Conservation (phyloP, 2,329 filamentous ascomycete genomes). For the Lojkania enalia region DNA sequence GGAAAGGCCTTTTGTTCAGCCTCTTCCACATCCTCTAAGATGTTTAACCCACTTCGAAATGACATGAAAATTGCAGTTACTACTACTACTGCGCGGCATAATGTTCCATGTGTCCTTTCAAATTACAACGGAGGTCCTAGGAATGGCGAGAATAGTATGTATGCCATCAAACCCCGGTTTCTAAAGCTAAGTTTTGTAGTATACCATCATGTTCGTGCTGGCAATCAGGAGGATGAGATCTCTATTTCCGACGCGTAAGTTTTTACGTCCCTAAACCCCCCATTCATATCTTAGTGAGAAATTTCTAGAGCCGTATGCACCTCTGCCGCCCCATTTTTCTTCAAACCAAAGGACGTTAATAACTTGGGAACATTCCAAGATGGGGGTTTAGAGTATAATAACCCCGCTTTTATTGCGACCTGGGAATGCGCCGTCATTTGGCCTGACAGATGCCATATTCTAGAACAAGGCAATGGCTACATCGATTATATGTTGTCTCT, state of each 20-base stretch:
- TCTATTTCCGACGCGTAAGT: conserved; percentile 30
- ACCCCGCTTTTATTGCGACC: conserved; percentile 25
- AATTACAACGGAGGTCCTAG: conserved; percentile 32
- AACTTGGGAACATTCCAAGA: conserved; percentile 32
- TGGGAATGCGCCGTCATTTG: conserved; percentile 27
- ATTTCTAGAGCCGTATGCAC: conserved; percentile 27
- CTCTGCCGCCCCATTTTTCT: conserved; percentile 34
- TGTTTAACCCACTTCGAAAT: conserved; percentile 32
- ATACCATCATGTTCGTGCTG: conserved; percentile 25
- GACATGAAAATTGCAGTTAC: conserved; percentile 36
- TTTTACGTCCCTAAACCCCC: too few species aligned
- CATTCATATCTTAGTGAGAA: too few species aligned
- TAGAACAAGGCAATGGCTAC: conserved; percentile 4
- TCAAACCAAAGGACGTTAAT: conserved; percentile 25
- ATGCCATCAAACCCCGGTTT: not conserved
- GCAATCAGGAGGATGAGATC: conserved; percentile 20
- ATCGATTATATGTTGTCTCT: conserved; percentile 30
- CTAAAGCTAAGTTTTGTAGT: not conserved
- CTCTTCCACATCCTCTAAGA: conserved; percentile 15
- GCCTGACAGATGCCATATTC: conserved; percentile 20
- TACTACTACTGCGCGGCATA: conserved; percentile 25
- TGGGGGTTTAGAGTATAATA: conserved; percentile 33
- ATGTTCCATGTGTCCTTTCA: conserved; percentile 26
- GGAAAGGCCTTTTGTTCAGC: conserved; percentile 26
- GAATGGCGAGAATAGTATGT: conserved; percentile 12